Percentiles rank a stretch among this genome's conserved stretches.
These are phyloP conservation scores for Onygenales sp. DNA, from an alignment of 2,329 filamentous ascomycete species.

Conservation along the genomic window DNA sequence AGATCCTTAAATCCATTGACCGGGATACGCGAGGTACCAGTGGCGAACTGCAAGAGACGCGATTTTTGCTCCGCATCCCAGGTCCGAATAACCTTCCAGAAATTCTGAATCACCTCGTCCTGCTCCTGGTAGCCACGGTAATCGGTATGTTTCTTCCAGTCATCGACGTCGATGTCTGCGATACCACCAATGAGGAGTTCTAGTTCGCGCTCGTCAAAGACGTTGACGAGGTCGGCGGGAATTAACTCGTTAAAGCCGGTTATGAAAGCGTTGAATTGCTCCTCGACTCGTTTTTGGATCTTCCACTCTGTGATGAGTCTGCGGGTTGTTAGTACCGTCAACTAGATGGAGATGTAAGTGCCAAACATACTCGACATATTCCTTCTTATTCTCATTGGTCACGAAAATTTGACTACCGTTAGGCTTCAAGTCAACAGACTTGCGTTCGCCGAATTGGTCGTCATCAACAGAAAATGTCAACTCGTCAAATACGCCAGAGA, in stretches of 20 bases:
- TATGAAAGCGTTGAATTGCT: constrained; percentile 97
- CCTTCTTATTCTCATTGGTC: constrained; percentile 97
- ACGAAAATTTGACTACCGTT: constrained; percentile 86
- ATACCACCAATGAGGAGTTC: constrained; percentile 97
- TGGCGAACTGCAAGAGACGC: constrained; percentile 89
- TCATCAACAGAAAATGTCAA: constrained; percentile 96
- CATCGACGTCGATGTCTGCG: constrained; percentile 98
- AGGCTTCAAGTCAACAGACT: constrained; percentile 87
- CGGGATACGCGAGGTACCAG: constrained; percentile 92
- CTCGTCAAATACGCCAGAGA: constrained; percentile 77
- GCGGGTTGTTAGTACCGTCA: neutral
- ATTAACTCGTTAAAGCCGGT: constrained; percentile 97
- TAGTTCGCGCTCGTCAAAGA: constrained; percentile 95
- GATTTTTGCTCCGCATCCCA: constrained; percentile 99
- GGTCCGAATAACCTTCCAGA: constrained; percentile 89
- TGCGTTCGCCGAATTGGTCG: constrained; percentile 89
- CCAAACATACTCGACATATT: constrained; percentile 76
- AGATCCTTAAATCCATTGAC: constrained; percentile 99
- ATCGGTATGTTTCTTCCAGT: constrained; percentile 99
- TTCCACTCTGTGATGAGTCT: constrained; percentile 97
- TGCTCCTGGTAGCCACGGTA: constrained; percentile 97
- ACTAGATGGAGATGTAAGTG: neutral
- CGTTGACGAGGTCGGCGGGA: constrained; percentile 89
- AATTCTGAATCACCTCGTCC: constrained; percentile 94
- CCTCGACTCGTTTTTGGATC: constrained; percentile 94